These are phyloP conservation scores for Pseudocercospora fuligena DNA, from an alignment of 2,329 filamentous ascomycete genomes.

Conservation along the genomic window DNA sequence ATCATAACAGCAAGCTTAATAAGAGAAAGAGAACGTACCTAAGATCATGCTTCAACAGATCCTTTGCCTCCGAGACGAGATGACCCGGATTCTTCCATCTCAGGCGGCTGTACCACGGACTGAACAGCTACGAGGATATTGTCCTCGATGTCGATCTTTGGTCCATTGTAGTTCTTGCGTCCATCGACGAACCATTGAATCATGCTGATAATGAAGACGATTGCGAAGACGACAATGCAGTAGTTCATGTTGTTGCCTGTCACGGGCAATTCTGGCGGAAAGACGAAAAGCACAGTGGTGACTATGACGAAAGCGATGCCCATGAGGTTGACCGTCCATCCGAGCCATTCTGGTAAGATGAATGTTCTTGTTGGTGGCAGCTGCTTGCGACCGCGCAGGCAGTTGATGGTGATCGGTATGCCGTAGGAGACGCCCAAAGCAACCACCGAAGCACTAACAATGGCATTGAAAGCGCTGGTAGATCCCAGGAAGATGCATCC, in stretches of 20 bases:
- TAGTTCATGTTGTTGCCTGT: constrained; percentile 72
- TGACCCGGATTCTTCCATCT: constrained; percentile 20
- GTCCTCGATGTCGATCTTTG: constrained; percentile 41
- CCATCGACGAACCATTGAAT: constrained; percentile 66
- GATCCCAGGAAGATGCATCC: constrained; percentile 46
- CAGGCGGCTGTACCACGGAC: constrained; percentile 23
- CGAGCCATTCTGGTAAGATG: constrained; percentile 58
- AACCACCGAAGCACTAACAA: constrained; percentile 63
- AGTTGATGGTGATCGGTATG: constrained; percentile 73
- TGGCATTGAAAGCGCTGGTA: constrained; percentile 44
- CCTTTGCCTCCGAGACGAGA: constrained; percentile 17
- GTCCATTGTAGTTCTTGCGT: constrained; percentile 64
- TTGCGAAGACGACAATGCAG: constrained; percentile 62
- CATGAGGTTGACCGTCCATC: constrained; percentile 63
- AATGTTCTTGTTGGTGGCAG: constrained; percentile 64
- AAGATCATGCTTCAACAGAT: constrained; percentile 7
- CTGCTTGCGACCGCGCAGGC: constrained; percentile 67
- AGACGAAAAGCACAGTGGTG: constrained; percentile 77
- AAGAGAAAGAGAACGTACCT: constrained; percentile 25
- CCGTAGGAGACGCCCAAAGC: constrained; percentile 74
- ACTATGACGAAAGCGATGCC: constrained; percentile 69
- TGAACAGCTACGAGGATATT: constrained; percentile 36
- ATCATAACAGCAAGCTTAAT: constrained; percentile 26
- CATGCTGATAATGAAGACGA: constrained; percentile 61
- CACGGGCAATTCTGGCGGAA: constrained; percentile 70